Percentiles rank a stretch among this genome's conserved stretches.
These are phyloP conservation scores for Malus sylvestris DNA, from an alignment of 306 rosid species.

Conservation along the genomic window DNA sequence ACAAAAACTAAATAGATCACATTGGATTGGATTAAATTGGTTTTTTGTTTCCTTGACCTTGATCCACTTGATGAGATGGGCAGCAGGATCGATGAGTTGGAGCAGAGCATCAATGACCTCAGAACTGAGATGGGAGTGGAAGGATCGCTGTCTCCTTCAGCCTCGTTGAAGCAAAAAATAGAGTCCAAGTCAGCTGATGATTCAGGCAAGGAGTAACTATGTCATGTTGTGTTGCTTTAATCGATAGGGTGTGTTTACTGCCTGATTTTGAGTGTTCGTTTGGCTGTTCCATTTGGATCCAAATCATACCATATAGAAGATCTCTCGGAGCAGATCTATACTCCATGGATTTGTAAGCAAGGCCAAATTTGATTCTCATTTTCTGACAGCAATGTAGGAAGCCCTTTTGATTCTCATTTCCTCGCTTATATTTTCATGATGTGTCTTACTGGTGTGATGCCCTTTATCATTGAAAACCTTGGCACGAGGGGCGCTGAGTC, in stretches of 20 bases:
- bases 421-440: too few relatives aligned
- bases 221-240: background rate
- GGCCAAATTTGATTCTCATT: background rate
- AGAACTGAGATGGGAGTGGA: constrained; percentile 37
- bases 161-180: constrained; percentile 12
- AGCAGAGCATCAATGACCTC: constrained; percentile 44
- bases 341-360: constrained; percentile 3
- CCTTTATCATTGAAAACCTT: background rate
- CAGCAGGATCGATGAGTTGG: constrained; percentile 41
- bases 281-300: background rate
- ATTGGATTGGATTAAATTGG: background rate
- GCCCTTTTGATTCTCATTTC: background rate
- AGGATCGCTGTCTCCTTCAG: constrained; percentile 21
- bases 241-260: background rate
- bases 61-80: constrained; percentile 48
- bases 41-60: constrained; percentile 25
- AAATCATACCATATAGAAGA: background rate
- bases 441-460: too few relatives aligned
- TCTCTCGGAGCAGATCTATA: background rate
- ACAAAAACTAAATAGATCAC: background rate
- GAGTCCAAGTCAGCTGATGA: constrained; percentile 25
- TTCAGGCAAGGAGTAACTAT: constrained; percentile 8
- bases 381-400: background rate
- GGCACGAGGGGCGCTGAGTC: background rate
- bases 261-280: background rate